Base-by-base conservation (phyloP, 2,329 filamentous ascomycete genomes). In the Chaetomium globosum region DNA sequence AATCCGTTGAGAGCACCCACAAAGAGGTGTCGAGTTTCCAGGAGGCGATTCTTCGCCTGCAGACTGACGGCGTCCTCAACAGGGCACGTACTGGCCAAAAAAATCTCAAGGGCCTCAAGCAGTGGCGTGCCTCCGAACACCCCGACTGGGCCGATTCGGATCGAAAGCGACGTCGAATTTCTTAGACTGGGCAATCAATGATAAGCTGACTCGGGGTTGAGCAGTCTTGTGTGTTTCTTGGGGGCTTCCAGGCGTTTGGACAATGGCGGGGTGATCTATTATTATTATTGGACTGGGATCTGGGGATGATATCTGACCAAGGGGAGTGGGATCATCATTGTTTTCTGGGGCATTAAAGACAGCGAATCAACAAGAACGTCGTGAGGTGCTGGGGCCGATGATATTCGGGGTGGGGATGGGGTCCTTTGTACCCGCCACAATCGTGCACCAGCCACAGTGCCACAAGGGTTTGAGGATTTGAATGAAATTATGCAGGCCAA, bases 121-220 rank as follows among this genome's bases (percentile, higher is more conserved):
- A 82, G 1, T 89, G 87, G 87, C 80, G 79, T 56, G 80, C 85
- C 23, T 81, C 79, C 62, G 84, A 89, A 43, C 80, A 88, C 63
- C 85, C 87, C 2, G 80, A 85, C 67, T 89, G 86, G 85, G 80
- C 83, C 23, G 58, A 66, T 23, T 55, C 63, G 19, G 55, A 67
- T 12, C 61, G 16, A 16, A 70, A 67, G 28, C 55, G 61, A 53
- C 19, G 26, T 7, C 67, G 64, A 21, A 30, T 48, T 4, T 58
- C 58, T 53, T 65, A 43, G 54, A 65, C 30, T 46, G 33, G 49
- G 49, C 33, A 1, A 13, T n/a, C 9, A 28, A 51, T 51, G 13
- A 51, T 12, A 28, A 16, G 12, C 8, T 36, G 33, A 21, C 7
- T 12, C 13, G 30, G 6, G 16, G 9, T 13, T 43, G 13, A 31